These are phyloP conservation scores for Corylus heterophylla DNA, from an alignment of 306 rosid species.

Conservation along the genomic window DNA sequence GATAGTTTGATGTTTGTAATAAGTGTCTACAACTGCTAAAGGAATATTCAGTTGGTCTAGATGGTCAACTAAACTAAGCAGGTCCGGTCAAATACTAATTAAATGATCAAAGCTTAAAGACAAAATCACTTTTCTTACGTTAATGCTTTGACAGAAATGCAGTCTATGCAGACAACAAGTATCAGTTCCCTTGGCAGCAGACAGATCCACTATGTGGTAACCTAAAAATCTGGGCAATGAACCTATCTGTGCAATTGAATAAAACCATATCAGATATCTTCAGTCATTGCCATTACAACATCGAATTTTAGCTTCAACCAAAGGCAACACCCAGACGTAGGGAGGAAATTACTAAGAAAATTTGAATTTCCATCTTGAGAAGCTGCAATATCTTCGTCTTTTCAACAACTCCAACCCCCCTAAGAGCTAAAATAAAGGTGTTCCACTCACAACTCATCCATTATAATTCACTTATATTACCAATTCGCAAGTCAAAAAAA, in stretches of 20 bases:
- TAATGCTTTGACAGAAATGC: neutral
- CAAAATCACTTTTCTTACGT: neutral
- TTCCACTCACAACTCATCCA: neutral
- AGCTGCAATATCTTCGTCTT: neutral
- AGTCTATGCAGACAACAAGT: too few species aligned
- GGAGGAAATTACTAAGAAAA: too few species aligned
- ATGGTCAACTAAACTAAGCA: neutral
- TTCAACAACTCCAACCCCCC: neutral
- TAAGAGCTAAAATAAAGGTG: neutral
- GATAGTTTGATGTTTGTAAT: neutral
- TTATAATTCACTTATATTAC: neutral
- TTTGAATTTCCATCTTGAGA: neutral
- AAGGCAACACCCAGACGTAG: neutral
- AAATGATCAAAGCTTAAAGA: neutral
- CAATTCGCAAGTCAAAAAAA: neutral
- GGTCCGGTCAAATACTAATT: neutral
- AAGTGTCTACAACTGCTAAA: too few species aligned
- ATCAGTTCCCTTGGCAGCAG: neutral
- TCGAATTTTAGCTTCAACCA: neutral
- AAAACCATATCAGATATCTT: neutral
- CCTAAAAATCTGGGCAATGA: constrained; percentile 15
- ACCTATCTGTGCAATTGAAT: neutral
- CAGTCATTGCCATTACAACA: neutral
- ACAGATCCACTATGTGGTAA: constrained; percentile 1
- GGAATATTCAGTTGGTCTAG: neutral